Evolutionary conservation across 306 rosid species (phyloP), one percentile per base, ranked within the genome.

Genomic region (Glycine tomentella): DNA sequence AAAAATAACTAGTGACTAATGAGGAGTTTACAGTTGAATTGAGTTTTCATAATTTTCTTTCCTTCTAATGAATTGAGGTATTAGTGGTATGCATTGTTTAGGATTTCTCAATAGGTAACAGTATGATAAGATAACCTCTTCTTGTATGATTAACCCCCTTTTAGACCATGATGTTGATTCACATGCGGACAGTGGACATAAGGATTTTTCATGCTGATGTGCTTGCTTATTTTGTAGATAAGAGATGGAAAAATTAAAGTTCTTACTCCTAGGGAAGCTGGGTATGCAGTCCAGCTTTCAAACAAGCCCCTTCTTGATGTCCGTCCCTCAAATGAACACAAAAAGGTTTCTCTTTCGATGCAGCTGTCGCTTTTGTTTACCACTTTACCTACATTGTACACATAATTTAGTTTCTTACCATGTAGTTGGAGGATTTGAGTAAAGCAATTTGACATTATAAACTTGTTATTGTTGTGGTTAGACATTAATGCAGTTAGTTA

Each of bases 271-370:
- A 90, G 89, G 86, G 98, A 95, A 91, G 96, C 97, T 75, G 99
- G 97, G 20, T 95, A 91, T 80, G 98, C 99, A 45, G 87, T 90
- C 86, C 98, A 93, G 82, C 97, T 95, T 82, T 91, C 97, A 53
- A 90, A 88, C 90, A 91, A 90, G 84, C 87, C 96, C 84, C 87
- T 95, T 80, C 94, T 95, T 56, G 98, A 95, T 89, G 98, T 93
- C 71, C 98, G 96, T 49, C 99, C 99, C 62, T 87, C 99, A 8
- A 87, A 84, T 76, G 99, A 95, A 69, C 96, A 83, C 86, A 49
- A 86, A 53, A 95, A 91, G 99, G 99, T 87, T 83, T 80, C 57
- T 63, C 84, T 63, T 45, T 72, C 20, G 11, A 57, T 52, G 42
- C 52, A 53, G 9, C 45, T 46, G 45, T 72, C 34, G 20, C 49